phyloP scores from a whole-genome alignment of 2,329 filamentous ascomycete species.

The Blumeria hordei region DNA sequence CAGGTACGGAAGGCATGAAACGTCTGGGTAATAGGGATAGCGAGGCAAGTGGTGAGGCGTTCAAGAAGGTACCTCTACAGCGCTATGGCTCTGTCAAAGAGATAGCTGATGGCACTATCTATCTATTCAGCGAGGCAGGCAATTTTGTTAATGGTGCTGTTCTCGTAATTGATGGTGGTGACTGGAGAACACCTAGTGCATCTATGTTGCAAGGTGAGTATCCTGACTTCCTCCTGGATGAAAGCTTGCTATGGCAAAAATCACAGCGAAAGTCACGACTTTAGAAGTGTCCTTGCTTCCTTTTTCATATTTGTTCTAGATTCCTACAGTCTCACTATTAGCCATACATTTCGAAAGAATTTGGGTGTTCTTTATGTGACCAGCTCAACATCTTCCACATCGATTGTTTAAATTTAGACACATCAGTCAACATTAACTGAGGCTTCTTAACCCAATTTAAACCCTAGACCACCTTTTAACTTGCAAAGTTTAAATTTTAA shows the following conservation, averaged over 20 bases:
- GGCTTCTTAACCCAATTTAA: too few species aligned
- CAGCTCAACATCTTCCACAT: too few species aligned
- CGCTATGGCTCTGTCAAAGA: constrained; percentile 62
- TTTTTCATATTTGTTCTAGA: too few species aligned
- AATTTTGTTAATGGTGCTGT: constrained; percentile 69
- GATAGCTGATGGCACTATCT: constrained; percentile 81
- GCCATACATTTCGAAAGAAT: too few species aligned
- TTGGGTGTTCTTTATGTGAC: too few species aligned
- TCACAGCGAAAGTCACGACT: neutral
- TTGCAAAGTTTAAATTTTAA: too few species aligned
- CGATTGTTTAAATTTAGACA: too few species aligned
- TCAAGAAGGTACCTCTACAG: constrained; percentile 40
- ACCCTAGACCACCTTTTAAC: too few species aligned
- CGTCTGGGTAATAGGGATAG: constrained; percentile 22
- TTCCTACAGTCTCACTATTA: too few species aligned
- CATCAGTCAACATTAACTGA: too few species aligned
- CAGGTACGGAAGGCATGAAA: constrained; percentile 58
- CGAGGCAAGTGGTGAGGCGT: constrained; percentile 8
- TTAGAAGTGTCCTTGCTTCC: neutral
- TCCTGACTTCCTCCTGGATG: constrained; percentile 12
- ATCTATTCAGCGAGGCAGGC: constrained; percentile 62
- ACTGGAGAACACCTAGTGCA: constrained; percentile 10
- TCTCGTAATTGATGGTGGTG: constrained; percentile 43
- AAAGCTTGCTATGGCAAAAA: constrained; percentile 3
- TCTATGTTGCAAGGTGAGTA: constrained; percentile 6